Evolutionary conservation across 2,329 filamentous ascomycete species (phyloP).

Genomic region (Chaetoscypha palmicola): DNA sequence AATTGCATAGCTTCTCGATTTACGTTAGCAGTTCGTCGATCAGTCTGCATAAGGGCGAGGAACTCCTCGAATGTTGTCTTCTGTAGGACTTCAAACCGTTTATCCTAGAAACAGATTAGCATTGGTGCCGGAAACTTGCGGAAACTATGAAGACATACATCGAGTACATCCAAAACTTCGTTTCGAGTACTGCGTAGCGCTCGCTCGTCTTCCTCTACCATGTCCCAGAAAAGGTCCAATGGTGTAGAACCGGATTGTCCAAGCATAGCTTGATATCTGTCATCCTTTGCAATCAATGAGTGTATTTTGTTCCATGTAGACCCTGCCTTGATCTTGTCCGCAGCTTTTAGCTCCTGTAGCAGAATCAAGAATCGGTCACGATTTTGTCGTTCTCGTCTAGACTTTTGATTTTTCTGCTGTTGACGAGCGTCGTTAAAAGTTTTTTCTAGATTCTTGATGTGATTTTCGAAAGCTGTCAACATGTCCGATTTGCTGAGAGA

Average conservation of each 20-base stretch:
- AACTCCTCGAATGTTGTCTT: conserved; percentile 89
- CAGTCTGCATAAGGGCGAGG: conserved; percentile 70
- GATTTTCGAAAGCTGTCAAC: conserved; percentile 86
- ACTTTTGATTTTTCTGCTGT: conserved; percentile 73
- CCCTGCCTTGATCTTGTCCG: conserved; percentile 80
- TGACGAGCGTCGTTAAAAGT: conserved; percentile 87
- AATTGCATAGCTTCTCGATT: conserved; percentile 69
- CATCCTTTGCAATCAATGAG: conserved; percentile 68
- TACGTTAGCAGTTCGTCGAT: conserved; percentile 83
- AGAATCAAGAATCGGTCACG: conserved; percentile 74
- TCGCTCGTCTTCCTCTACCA: conserved; percentile 87
- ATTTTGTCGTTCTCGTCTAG: conserved; percentile 75
- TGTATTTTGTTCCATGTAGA: conserved; percentile 84
- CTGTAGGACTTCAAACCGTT: conserved; percentile 81
- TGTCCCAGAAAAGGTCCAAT: conserved; percentile 91
- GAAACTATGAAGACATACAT: conserved; percentile 50
- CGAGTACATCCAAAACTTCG: conserved; percentile 78
- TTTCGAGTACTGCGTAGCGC: conserved; percentile 75
- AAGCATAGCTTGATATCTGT: conserved; percentile 75
- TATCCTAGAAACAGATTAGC: conserved; percentile 56
- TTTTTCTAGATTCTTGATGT: conserved; percentile 88
- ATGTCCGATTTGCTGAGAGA: conserved; percentile 82
- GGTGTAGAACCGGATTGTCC: conserved; percentile 80
- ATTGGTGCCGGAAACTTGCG: background rate
- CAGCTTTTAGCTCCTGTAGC: conserved; percentile 64